Conservation (phyloP, 208 protist species). For the Crithidia thermophila region DNA sequence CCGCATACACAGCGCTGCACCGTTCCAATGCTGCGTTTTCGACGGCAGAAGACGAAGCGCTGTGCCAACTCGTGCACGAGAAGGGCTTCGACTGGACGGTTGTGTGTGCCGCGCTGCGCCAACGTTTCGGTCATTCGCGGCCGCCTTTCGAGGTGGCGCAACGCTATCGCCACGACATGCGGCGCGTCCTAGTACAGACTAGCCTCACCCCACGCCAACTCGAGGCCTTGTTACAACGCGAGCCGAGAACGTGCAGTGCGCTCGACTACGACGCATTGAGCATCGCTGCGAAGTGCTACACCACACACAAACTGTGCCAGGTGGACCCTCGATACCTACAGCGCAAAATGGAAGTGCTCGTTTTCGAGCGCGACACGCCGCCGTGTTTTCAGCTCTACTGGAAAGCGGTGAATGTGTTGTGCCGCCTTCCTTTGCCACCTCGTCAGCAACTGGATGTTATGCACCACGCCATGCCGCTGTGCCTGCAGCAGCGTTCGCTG, state of each 20-base stretch:
- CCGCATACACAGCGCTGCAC: slow-evolving; percentile 5
- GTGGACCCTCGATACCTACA: slow-evolving; percentile 20
- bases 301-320: slow-evolving; percentile 11
- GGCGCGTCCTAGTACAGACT: slow-evolving; percentile 26
- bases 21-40: neutral
- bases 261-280: slow-evolving; percentile 5
- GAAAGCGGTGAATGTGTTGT: slow-evolving; percentile 30
- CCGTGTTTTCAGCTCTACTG: slow-evolving; percentile 28
- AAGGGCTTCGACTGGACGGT: slow-evolving; percentile 34
- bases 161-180: slow-evolving; percentile 36
- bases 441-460: slow-evolving; percentile 22
- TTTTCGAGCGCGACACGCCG: slow-evolving; percentile 15
- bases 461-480: slow-evolving; percentile 19
- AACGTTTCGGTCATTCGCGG: slow-evolving; percentile 24
- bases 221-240: neutral
- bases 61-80: slow-evolving; percentile 22
- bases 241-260: neutral
- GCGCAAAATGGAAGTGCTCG: slow-evolving; percentile 7
- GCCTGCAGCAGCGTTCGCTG: slow-evolving; percentile 36
- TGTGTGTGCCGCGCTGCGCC: slow-evolving; percentile 23
- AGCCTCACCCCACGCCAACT: slow-evolving; percentile 14
- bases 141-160: slow-evolving; percentile 47
- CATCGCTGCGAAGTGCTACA: slow-evolving; percentile 18
- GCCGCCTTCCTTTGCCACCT: slow-evolving; percentile 3
- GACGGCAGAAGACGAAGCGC: slow-evolving; percentile 27